Conservation (phyloP, 495 filamentous ascomycete genomes). For the Tirmania nivea region DNA sequence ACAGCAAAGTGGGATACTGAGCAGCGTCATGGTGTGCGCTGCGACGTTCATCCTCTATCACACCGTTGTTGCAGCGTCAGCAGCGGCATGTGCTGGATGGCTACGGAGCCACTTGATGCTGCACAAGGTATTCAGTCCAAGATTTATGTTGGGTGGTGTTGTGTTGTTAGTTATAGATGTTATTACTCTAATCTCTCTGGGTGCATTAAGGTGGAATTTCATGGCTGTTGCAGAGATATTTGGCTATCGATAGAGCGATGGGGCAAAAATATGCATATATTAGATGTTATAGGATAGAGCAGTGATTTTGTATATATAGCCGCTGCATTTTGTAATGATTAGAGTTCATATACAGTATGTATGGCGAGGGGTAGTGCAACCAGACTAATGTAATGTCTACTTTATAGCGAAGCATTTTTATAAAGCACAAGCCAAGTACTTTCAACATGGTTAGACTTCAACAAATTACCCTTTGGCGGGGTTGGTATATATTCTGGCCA, state of each 20-base stretch:
- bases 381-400: too few species aligned
- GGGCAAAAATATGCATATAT: too few species aligned
- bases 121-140: constrained; percentile 79
- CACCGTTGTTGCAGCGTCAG: constrained; percentile 57
- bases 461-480: too few species aligned
- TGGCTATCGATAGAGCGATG: constrained; percentile 29
- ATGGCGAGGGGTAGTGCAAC: too few species aligned
- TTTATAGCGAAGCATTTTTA: too few species aligned
- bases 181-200: constrained; percentile 40
- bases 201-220: constrained; percentile 49
- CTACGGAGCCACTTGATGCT: constrained; percentile 85
- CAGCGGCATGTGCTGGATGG: constrained; percentile 63
- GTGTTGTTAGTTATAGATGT: constrained; percentile 58
- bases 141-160: constrained; percentile 65
- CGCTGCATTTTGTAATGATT: too few species aligned
- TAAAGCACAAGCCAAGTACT: too few species aligned
- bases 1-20: constrained; percentile 36
- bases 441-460: too few species aligned
- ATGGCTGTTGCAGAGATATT: constrained; percentile 71
- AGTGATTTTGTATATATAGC: too few species aligned
- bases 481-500: too few species aligned
- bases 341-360: too few species aligned
- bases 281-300: too few species aligned
- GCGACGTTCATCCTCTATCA: constrained; percentile 59
- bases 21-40: constrained; percentile 43